Evolutionary conservation across 768 basidiomycete genomes (phyloP).

Genomic region (Neoboletus brunneissimus): DNA sequence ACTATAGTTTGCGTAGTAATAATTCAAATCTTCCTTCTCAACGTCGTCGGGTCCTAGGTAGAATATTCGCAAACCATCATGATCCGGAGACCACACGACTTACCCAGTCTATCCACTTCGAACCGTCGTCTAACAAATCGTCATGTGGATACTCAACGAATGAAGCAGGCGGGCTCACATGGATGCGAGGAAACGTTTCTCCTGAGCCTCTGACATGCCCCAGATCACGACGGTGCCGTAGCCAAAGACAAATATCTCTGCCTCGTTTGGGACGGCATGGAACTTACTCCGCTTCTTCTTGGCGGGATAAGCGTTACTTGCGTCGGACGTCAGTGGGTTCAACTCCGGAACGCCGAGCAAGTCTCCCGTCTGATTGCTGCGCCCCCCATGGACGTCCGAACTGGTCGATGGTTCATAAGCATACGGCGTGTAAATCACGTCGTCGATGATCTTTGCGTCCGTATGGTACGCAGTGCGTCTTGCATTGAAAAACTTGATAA

Average conservation of each 20-base stretch:
- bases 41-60: slow-evolving; percentile 76
- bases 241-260: slow-evolving; percentile 90
- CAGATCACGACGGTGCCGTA: slow-evolving; percentile 96
- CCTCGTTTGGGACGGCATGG: slow-evolving; percentile 60
- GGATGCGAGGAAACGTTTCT: slow-evolving; percentile 85
- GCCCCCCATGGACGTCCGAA: slow-evolving; percentile 30
- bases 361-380: slow-evolving; percentile 53
- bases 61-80: not conserved
- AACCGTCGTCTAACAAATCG: slow-evolving; percentile 73
- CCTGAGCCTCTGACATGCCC: slow-evolving; percentile 95
- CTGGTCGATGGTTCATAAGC: slow-evolving; percentile 56
- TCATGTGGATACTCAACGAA: not conserved
- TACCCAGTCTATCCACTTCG: slow-evolving; percentile 84
- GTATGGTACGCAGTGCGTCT: slow-evolving; percentile 81
- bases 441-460: slow-evolving; percentile 84
- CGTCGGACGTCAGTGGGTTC: slow-evolving; percentile 26
- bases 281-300: slow-evolving; percentile 65
- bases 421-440: slow-evolving; percentile 93
- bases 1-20: slow-evolving; percentile 95
- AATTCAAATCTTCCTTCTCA: slow-evolving; percentile 97
- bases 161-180: slow-evolving; percentile 55
- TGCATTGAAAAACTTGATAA: slow-evolving; percentile 88
- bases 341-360: slow-evolving; percentile 78
- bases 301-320: slow-evolving; percentile 32
- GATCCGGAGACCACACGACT: slow-evolving; percentile 17